phyloP scores from a whole-genome alignment of 768 basidiomycete species.

The Ramaria sp. region DNA sequence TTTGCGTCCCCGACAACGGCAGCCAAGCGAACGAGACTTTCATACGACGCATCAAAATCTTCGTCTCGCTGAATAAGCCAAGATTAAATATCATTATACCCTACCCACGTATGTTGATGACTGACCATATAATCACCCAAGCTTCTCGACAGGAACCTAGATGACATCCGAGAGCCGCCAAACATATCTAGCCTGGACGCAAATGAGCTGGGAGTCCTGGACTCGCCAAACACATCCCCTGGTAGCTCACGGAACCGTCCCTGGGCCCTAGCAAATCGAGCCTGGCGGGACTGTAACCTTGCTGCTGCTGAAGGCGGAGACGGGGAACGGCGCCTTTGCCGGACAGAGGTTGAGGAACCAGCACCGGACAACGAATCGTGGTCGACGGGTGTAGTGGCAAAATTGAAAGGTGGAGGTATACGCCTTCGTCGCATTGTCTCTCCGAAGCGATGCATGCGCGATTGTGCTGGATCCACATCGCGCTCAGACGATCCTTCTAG shows the following conservation, averaged over 20 bases:
- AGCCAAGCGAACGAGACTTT: conserved; percentile 49
- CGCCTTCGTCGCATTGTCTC: conserved; percentile 5
- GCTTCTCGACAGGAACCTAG: conserved; percentile 7
- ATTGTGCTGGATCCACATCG: neutral
- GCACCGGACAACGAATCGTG: neutral
- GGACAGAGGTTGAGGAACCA: neutral
- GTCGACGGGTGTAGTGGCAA: neutral
- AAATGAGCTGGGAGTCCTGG: neutral
- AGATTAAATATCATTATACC: conserved; percentile 1
- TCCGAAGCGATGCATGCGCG: conserved; percentile 7
- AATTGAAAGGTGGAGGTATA: neutral
- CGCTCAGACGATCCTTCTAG: neutral
- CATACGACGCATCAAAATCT: conserved; percentile 68
- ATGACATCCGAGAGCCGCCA: neutral
- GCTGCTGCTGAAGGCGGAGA: neutral
- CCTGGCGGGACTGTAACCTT: conserved; percentile 4
- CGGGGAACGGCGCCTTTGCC: conserved; percentile 1
- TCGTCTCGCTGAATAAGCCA: conserved; percentile 50
- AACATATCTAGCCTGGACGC: neutral
- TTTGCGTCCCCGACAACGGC: conserved; percentile 57
- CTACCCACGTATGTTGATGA: conserved; percentile 6
- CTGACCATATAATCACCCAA: conserved; percentile 44
- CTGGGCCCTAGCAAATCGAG: conserved; percentile 7
- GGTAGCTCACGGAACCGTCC: conserved; percentile 3
- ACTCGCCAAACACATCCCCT: conserved; percentile 2